Conservation (phyloP, 495 filamentous ascomycete species). For the Antarctomyces pellizariae region DNA sequence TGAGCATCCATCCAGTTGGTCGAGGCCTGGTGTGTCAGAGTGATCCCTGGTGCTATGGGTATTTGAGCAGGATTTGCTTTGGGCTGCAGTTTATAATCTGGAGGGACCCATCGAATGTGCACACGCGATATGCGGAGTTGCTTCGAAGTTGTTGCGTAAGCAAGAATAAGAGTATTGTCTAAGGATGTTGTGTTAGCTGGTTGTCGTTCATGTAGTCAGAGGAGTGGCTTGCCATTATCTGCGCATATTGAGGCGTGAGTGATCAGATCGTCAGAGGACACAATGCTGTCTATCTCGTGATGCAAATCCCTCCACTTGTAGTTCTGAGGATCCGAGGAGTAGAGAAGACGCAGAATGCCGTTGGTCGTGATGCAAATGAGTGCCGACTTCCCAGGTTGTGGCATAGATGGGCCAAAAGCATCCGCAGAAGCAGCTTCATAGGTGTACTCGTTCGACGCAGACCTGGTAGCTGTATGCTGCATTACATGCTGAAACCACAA, state of each 20-base stretch:
- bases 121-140: constrained; percentile 42
- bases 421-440: constrained; percentile 24
- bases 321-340: constrained; percentile 32
- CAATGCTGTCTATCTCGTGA: constrained; percentile 43
- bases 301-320: constrained; percentile 40
- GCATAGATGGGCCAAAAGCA: constrained; percentile 42
- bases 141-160: constrained; percentile 38
- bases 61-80: constrained; percentile 14
- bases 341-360: constrained; percentile 45
- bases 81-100: constrained; percentile 20
- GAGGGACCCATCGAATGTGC: constrained; percentile 25
- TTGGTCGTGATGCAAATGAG: constrained; percentile 46
- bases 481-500: constrained; percentile 6
- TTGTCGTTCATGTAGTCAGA: background rate
- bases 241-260: constrained; percentile 63
- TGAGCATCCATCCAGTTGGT: constrained; percentile 23
- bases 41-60: constrained; percentile 18
- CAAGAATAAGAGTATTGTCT: constrained; percentile 34
- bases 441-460: constrained; percentile 18
- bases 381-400: constrained; percentile 36
- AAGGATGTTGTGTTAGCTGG: no score
- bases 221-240: constrained; percentile 31
- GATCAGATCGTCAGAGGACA: constrained; percentile 41
- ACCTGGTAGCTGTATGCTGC: constrained; percentile 22
- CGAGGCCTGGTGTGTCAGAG: constrained; percentile 24